Conservation (phyloP, 805 yeast genomes). For the Yarrowia phangngaensis region DNA sequence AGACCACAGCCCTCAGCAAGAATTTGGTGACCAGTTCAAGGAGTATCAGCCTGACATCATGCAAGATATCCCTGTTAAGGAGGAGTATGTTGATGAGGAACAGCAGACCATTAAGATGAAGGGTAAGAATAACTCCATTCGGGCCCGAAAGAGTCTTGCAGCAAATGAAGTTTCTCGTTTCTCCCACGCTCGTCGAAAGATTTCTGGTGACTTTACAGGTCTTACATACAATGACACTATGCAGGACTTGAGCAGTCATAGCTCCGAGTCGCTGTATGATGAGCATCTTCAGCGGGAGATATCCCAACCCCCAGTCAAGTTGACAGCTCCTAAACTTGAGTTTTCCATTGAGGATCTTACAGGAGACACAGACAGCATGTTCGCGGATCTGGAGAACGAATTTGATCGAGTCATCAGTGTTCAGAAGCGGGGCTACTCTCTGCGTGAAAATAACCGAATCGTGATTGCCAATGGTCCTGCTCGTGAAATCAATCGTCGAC, state of each 20-base stretch:
- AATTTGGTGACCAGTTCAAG: slow-evolving; percentile 20
- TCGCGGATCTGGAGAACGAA: slow-evolving; percentile 33
- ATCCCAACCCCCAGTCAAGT: slow-evolving; percentile 28
- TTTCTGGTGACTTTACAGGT: slow-evolving; percentile 14
- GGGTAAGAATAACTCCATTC: slow-evolving; percentile 11
- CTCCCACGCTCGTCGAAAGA: slow-evolving; percentile 15
- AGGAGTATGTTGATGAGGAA: slow-evolving; percentile 13
- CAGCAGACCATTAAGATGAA: slow-evolving; percentile 25
- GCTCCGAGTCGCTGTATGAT: slow-evolving; percentile 25
- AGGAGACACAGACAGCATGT: slow-evolving; percentile 30
- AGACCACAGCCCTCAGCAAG: slow-evolving; percentile 2
- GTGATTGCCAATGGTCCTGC: slow-evolving; percentile 31
- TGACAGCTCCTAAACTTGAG: slow-evolving; percentile 29
- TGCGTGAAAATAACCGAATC: slow-evolving; percentile 31
- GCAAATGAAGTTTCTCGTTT: slow-evolving; percentile 13
- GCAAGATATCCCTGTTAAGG: slow-evolving; percentile 23
- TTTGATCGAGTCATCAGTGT: slow-evolving; percentile 32
- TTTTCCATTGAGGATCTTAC: slow-evolving; percentile 25
- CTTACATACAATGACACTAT: slow-evolving; percentile 20
- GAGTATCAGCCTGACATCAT: slow-evolving; percentile 13
- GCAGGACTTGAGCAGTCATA: background rate
- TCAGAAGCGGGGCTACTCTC: slow-evolving; percentile 33
- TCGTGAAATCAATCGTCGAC: slow-evolving; percentile 7
- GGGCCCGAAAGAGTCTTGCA: slow-evolving; percentile 15
- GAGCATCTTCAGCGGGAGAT: slow-evolving; percentile 28